Evolutionary conservation across 768 basidiomycete species (phyloP).

Genomic region (Suillus bovinus): DNA sequence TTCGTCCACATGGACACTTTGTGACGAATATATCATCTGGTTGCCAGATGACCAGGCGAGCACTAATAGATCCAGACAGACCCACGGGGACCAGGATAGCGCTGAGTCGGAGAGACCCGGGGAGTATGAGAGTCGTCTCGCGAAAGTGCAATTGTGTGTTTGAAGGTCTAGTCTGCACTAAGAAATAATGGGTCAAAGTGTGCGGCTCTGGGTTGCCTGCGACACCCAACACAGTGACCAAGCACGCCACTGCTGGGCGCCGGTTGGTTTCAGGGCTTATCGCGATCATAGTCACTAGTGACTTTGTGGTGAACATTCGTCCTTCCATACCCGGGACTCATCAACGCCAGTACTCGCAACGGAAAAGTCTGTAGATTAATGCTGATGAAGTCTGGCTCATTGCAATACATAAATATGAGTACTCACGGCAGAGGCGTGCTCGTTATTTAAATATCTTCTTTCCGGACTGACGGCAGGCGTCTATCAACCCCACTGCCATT

Average conservation of each 20-base stretch:
- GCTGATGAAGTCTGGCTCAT: neutral
- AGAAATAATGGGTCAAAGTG: too few species aligned
- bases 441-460: neutral
- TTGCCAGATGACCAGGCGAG: neutral
- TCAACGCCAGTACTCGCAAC: neutral
- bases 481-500: neutral
- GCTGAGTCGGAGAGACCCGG: neutral
- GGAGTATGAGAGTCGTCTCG: neutral
- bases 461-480: neutral
- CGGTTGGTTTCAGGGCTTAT: neutral
- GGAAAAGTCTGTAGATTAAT: neutral
- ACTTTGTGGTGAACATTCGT: neutral
- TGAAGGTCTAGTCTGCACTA: neutral
- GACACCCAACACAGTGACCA: neutral
- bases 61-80: neutral
- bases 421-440: neutral
- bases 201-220: neutral
- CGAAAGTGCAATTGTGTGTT: neutral
- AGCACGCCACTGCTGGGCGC: neutral
- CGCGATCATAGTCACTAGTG: neutral
- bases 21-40: neutral
- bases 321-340: neutral
- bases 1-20: neutral
- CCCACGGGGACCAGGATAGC: neutral
- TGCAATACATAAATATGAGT: neutral